A percentile compares a stretch with the other conserved stretches of the same genome.
These are phyloP conservation scores for Colletotrichum coccodes DNA, from an alignment of 2,329 filamentous ascomycete species.

Conservation along the genomic window DNA sequence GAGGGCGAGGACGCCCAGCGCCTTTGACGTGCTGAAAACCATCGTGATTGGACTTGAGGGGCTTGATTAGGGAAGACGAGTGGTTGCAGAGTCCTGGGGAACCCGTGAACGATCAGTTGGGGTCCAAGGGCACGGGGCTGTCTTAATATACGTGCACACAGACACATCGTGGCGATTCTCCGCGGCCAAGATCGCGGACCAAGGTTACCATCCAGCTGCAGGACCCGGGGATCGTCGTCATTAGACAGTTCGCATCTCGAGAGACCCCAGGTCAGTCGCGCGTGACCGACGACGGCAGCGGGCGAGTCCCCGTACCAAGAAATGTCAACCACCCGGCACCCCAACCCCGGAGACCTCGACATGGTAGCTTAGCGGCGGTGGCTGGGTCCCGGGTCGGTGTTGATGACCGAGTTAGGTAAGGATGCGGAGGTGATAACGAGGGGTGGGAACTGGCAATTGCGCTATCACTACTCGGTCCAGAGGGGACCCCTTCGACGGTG, in stretches of 20 bases:
- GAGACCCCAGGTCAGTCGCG: neutral
- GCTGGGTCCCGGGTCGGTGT: slow-evolving; percentile 16
- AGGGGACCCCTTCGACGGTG: neutral
- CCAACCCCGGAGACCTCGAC: neutral
- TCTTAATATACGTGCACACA: slow-evolving; percentile 9
- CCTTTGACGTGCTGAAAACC: slow-evolving; percentile 20
- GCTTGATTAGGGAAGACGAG: neutral
- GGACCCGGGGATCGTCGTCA: slow-evolving; percentile 15
- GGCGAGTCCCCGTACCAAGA: neutral
- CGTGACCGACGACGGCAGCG: slow-evolving; percentile 12
- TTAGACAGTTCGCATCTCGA: neutral
- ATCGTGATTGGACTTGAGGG: slow-evolving; percentile 2
- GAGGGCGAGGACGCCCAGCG: slow-evolving; percentile 15
- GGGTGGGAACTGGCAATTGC: neutral
- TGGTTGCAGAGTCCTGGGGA: neutral
- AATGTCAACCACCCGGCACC: neutral
- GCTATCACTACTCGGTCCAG: neutral
- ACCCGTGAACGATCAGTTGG: neutral
- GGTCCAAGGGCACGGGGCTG: neutral
- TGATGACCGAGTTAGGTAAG: slow-evolving; percentile 30
- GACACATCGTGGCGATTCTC: neutral
- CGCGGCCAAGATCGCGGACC: slow-evolving; percentile 11
- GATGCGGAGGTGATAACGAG: slow-evolving; percentile 27
- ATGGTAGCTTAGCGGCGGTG: slow-evolving; percentile 3
- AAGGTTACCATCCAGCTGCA: neutral